Evolutionary conservation across 2,329 filamentous ascomycete genomes (phyloP).

Genomic region (Mycosphaerelloides madeirae): DNA sequence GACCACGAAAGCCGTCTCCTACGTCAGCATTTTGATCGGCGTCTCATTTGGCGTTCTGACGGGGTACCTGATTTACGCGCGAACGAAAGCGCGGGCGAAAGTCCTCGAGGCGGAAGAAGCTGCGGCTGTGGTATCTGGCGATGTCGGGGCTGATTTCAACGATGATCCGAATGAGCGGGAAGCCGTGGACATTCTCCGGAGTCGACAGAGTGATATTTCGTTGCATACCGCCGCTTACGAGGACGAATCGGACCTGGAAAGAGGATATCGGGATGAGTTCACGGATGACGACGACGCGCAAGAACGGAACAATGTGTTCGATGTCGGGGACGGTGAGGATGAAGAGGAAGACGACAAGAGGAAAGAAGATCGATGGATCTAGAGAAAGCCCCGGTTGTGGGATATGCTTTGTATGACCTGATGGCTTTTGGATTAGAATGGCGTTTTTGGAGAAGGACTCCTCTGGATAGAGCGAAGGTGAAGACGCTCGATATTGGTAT

Average conservation of each 20-base stretch:
- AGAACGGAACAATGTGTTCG: conserved; percentile 40
- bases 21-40: conserved; percentile 71
- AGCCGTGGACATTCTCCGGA: conserved; percentile 37
- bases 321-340: conserved; percentile 39
- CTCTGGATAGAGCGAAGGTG: too few relatives aligned
- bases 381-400: neutral
- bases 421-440: neutral
- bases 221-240: conserved; percentile 48
- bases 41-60: conserved; percentile 67
- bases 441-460: neutral
- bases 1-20: conserved; percentile 75
- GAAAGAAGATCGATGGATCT: conserved; percentile 1
- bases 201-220: conserved; percentile 50
- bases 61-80: conserved; percentile 78
- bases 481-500: too few relatives aligned
- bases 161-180: conserved; percentile 44
- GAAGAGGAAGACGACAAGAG: conserved; percentile 19
- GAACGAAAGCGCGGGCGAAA: conserved; percentile 47
- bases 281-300: conserved; percentile 41
- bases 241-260: conserved; percentile 43
- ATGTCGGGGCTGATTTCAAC: conserved; percentile 37
- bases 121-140: conserved; percentile 27
- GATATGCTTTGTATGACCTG: neutral
- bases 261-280: conserved; percentile 39
- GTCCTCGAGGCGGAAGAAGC: conserved; percentile 46